These are phyloP conservation scores for Fraxinus sp. DNA, from an alignment of 305 asterid genomes.

Conservation along the genomic window DNA sequence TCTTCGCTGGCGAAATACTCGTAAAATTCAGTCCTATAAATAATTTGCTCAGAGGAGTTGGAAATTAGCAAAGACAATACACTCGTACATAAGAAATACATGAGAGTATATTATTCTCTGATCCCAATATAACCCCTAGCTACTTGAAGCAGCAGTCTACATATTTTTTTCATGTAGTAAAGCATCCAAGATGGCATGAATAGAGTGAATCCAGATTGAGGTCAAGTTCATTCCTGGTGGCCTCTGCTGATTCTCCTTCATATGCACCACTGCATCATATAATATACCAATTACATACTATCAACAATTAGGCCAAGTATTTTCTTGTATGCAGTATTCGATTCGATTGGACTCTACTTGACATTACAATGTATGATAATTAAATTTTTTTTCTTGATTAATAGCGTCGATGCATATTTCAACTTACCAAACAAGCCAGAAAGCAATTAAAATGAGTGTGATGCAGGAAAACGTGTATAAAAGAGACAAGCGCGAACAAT, in stretches of 20 bases:
- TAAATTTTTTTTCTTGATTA: neutral
- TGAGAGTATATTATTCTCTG: neutral
- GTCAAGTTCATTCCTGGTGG: slow-evolving; percentile 54
- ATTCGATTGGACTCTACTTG: neutral
- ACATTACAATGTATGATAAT: too few species aligned
- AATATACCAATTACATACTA: neutral
- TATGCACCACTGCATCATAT: slow-evolving; percentile 36
- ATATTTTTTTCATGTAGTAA: slow-evolving; percentile 28
- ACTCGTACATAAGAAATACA: neutral
- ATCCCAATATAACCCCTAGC: neutral
- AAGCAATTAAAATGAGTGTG: neutral
- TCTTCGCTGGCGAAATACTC: neutral
- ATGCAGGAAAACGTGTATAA: neutral
- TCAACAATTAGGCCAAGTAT: neutral
- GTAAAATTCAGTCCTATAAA: neutral
- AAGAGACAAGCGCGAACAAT: neutral
- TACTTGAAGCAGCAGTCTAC: neutral
- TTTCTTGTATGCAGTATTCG: neutral
- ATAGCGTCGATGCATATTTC: neutral
- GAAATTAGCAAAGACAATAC: neutral
- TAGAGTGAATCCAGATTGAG: slow-evolving; percentile 78
- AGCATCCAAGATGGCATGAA: slow-evolving; percentile 79
- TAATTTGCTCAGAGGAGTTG: neutral
- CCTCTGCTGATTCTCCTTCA: slow-evolving; percentile 43
- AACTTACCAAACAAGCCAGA: neutral